These are phyloP conservation scores for Mycosarcoma mackinlayi DNA, from an alignment of 1,284 basidiomycete species.

Conservation along the genomic window DNA sequence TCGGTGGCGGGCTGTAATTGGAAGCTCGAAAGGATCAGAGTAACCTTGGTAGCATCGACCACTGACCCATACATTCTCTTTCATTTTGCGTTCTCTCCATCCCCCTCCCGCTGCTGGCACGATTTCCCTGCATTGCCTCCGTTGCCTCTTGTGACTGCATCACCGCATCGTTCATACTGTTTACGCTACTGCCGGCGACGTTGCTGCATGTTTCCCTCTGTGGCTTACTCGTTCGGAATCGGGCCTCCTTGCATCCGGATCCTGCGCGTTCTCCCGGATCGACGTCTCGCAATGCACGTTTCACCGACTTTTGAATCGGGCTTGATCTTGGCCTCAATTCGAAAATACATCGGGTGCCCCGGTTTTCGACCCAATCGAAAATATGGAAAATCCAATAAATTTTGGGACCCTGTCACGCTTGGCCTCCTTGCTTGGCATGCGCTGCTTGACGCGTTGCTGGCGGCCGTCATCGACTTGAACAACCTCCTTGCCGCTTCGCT, in stretches of 20 bases:
- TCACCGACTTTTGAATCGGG: constrained; percentile 11
- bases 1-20: no score
- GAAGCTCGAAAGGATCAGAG: no score
- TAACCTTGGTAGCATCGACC: no score
- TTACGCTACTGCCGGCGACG: no score
- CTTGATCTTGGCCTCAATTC: constrained; percentile 1
- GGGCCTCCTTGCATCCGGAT: constrained; percentile 30
- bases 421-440: constrained; percentile 37
- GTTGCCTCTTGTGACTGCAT: no score
- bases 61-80: no score
- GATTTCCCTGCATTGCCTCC: no score
- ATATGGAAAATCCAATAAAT: neutral
- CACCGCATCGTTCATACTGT: no score
- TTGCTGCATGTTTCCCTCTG: no score
- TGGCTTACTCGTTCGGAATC: no score
- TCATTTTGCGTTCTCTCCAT: no score
- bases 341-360: neutral
- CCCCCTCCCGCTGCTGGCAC: no score
- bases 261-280: constrained; percentile 12
- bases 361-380: neutral
- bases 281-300: constrained; percentile 15
- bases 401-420: constrained; percentile 13
- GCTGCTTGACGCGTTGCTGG: constrained; percentile 20
- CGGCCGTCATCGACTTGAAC: neutral
- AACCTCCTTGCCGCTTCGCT: constrained; percentile 22